Percentiles rank a stretch among this genome's conserved stretches.
Evolutionary conservation across 208 protist species (phyloP).

Genomic region (Trypanosomatidae sp.): DNA sequence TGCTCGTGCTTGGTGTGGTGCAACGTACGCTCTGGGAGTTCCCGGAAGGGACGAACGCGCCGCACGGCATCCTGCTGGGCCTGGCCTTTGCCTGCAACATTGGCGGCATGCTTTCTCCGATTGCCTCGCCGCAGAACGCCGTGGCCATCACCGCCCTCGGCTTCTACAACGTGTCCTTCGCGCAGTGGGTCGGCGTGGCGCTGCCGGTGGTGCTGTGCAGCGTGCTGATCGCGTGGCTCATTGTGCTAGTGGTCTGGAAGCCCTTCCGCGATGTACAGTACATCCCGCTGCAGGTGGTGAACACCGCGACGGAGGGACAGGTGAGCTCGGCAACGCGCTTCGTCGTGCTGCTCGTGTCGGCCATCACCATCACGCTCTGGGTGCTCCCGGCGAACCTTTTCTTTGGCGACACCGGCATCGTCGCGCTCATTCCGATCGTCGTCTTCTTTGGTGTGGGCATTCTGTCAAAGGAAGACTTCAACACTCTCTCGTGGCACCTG

Average conservation of each 20-base stretch:
- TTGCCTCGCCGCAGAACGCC: conserved; percentile 95
- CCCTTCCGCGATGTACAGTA: conserved; percentile 86
- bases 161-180: conserved; percentile 84
- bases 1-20: conserved; percentile 89
- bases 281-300: conserved; percentile 86
- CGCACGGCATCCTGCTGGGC: conserved; percentile 89
- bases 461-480: conserved; percentile 92
- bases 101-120: conserved; percentile 95
- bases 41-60: conserved; percentile 72
- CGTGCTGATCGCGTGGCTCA: conserved; percentile 64
- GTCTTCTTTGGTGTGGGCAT: conserved; percentile 93
- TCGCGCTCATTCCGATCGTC: conserved; percentile 91
- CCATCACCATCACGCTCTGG: conserved; percentile 87
- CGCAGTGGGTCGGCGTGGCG: conserved; percentile 79
- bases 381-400: conserved; percentile 71
- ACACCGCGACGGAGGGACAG: conserved; percentile 48
- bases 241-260: conserved; percentile 85
- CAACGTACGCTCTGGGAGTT: conserved; percentile 89
- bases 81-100: conserved; percentile 94
- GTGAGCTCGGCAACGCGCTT: conserved; percentile 50
- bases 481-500: conserved; percentile 92
- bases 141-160: conserved; percentile 82
- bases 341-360: conserved; percentile 72
- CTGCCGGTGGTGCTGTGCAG: conserved; percentile 77
- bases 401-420: conserved; percentile 93